Evolutionary conservation across 2,329 filamentous ascomycete genomes (phyloP).

Genomic region (Fusarium sambucinum): DNA sequence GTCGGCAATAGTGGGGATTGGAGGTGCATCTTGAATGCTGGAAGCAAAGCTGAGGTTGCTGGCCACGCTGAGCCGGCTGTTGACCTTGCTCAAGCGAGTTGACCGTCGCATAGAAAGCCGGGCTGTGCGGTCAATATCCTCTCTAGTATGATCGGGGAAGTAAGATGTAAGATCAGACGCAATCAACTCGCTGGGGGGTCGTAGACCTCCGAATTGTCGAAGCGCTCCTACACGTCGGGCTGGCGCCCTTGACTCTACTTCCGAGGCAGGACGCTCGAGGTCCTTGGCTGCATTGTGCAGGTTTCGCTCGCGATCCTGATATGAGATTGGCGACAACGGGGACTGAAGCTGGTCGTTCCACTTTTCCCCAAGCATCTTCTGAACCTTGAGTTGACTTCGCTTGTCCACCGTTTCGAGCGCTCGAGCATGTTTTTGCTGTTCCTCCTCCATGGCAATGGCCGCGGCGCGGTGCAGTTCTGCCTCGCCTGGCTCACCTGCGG

Average conservation of each 20-base stretch:
- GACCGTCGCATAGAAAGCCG: conserved; percentile 92
- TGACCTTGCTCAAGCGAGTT: conserved; percentile 89
- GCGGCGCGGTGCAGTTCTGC: conserved; percentile 89
- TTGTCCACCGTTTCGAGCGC: conserved; percentile 75
- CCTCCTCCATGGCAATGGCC: conserved; percentile 89
- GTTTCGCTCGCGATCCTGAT: conserved; percentile 76
- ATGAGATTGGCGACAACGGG: conserved; percentile 85
- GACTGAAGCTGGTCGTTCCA: conserved; percentile 85
- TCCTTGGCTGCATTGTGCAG: conserved; percentile 70
- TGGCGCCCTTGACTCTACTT: conserved; percentile 58
- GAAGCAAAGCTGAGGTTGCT: conserved; percentile 95
- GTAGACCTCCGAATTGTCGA: conserved; percentile 88
- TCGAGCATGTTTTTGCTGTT: conserved; percentile 76
- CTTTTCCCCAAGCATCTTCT: conserved; percentile 88
- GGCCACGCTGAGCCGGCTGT: conserved; percentile 91
- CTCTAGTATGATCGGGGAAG: conserved; percentile 93
- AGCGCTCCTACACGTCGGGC: conserved; percentile 65
- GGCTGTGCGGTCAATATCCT: conserved; percentile 95
- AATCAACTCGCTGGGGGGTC: conserved; percentile 96
- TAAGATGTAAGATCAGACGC: conserved; percentile 96
- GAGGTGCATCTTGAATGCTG: conserved; percentile 90
- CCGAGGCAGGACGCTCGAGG: conserved; percentile 67
- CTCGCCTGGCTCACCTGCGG: conserved; percentile 87
- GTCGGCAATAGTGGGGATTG: conserved; percentile 95
- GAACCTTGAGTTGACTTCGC: conserved; percentile 86